Percentiles rank a stretch among this genome's conserved stretches.
phyloP scores from a whole-genome alignment of 2,329 filamentous ascomycete genomes.

The Lecanosticta acicola region DNA sequence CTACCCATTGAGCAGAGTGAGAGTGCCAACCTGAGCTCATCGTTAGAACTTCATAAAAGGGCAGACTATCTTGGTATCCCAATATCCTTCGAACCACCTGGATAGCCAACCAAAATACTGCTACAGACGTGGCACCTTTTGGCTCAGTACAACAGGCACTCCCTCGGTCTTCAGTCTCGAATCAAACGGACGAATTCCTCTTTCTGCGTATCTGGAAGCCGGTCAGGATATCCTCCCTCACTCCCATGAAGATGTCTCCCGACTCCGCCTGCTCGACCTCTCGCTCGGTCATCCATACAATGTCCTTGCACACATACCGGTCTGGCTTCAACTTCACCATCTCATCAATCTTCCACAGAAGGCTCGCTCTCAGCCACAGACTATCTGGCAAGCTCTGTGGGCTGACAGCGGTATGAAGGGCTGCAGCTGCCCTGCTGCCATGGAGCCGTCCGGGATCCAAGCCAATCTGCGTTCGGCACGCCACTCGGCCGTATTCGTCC shows the following conservation, averaged over 20 bases:
- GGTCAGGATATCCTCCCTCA: conserved; percentile 13
- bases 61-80: too few relatives aligned
- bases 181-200: not conserved
- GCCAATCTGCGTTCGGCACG: conserved; percentile 14
- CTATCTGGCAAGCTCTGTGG: conserved; percentile 11
- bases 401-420: conserved; percentile 13
- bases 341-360: conserved; percentile 13
- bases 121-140: too few relatives aligned
- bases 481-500: conserved; percentile 12
- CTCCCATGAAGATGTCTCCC: conserved; percentile 12
- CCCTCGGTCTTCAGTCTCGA: too few relatives aligned
- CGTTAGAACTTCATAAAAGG: too few relatives aligned
- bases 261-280: conserved; percentile 8
- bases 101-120: too few relatives aligned
- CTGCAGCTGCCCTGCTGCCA: conserved; percentile 11
- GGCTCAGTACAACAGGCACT: too few relatives aligned
- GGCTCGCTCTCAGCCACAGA: conserved; percentile 14
- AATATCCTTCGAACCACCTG: too few relatives aligned
- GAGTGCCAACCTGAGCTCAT: too few relatives aligned
- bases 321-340: conserved; percentile 6
- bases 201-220: conserved; percentile 10
- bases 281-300: conserved; percentile 10
- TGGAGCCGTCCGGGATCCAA: conserved; percentile 12
- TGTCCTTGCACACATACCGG: conserved; percentile 8
- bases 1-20: too few relatives aligned